phyloP scores from a whole-genome alignment of 208 protist species.

The Trypanosoma rangeli region DNA sequence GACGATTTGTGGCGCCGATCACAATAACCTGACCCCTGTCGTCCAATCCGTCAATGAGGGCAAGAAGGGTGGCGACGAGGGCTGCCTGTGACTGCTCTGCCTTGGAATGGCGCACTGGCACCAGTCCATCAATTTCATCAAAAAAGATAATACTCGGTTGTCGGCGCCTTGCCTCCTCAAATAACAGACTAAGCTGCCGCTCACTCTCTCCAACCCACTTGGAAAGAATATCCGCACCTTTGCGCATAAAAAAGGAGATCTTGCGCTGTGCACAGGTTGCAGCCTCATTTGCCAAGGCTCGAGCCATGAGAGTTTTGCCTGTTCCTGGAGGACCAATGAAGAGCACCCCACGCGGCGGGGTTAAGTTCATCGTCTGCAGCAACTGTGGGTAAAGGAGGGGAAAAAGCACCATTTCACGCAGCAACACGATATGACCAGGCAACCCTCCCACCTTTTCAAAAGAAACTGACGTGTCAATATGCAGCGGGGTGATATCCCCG shows the following conservation, averaged over 20 bases:
- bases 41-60: conserved; percentile 95
- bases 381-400: conserved; percentile 78
- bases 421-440: conserved; percentile 66
- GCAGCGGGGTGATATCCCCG: conserved; percentile 71
- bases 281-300: conserved; percentile 99
- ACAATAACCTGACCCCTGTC: conserved; percentile 92
- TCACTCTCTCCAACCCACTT: conserved; percentile 99
- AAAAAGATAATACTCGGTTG: conserved; percentile 99
- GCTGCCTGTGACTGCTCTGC: conserved; percentile 83
- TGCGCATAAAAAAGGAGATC: conserved; percentile 97
- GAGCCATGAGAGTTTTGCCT: conserved; percentile 99
- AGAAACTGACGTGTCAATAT: conserved; percentile 52
- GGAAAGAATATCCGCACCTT: conserved; percentile 95
- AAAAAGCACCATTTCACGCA: conserved; percentile 85
- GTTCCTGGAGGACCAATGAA: conserved; percentile 99
- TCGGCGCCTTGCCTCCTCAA: conserved; percentile 95
- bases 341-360: conserved; percentile 96
- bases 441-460: conserved; percentile 85
- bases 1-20: conserved; percentile 95
- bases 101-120: conserved; percentile 73
- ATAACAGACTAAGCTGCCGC: conserved; percentile 96
- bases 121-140: conserved; percentile 99
- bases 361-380: conserved; percentile 50
- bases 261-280: conserved; percentile 86
- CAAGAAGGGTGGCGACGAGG: conserved; percentile 91